Evolutionary conservation across 2,329 filamentous ascomycete genomes (phyloP).

Genomic region (Curvularia verruculosa): DNA sequence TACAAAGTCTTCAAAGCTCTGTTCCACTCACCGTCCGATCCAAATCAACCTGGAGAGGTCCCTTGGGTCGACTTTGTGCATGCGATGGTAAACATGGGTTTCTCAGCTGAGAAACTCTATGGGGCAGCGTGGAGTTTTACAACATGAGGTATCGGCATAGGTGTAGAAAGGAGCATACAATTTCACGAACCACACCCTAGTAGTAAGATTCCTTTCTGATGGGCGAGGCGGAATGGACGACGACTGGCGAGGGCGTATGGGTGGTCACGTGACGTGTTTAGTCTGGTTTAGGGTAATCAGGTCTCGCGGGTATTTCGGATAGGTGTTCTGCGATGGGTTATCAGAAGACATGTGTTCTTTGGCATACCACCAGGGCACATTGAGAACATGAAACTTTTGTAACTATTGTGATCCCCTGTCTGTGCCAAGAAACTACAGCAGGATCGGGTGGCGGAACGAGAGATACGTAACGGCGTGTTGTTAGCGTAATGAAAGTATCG

Average conservation of each 20-base stretch:
- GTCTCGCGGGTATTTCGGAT: background rate
- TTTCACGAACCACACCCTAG: conserved; percentile 66
- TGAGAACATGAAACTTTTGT: background rate
- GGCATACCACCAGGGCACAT: background rate
- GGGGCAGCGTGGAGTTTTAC: conserved; percentile 67
- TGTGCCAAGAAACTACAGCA: background rate
- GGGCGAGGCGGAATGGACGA: conserved; percentile 57
- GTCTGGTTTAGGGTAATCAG: conserved; percentile 2
- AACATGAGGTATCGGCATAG: conserved; percentile 51
- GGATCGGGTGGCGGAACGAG: background rate
- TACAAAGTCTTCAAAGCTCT: conserved; percentile 53
- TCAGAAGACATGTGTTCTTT: background rate
- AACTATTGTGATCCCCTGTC: background rate
- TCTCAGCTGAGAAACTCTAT: conserved; percentile 63
- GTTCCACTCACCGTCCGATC: conserved; percentile 47
- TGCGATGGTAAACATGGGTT: conserved; percentile 59
- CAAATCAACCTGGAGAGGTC: conserved; percentile 56
- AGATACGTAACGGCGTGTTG: background rate
- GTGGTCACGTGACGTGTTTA: conserved; percentile 45
- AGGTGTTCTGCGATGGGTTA: background rate
- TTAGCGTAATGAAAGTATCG: conserved; percentile 9
- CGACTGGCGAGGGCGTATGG: conserved; percentile 59
- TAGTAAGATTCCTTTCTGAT: conserved; percentile 57
- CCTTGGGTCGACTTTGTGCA: conserved; percentile 62
- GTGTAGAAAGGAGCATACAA: conserved; percentile 24